Evolutionary conservation across 2,329 filamentous ascomycete species (phyloP).

Genomic region (Ilyonectria destructans): DNA sequence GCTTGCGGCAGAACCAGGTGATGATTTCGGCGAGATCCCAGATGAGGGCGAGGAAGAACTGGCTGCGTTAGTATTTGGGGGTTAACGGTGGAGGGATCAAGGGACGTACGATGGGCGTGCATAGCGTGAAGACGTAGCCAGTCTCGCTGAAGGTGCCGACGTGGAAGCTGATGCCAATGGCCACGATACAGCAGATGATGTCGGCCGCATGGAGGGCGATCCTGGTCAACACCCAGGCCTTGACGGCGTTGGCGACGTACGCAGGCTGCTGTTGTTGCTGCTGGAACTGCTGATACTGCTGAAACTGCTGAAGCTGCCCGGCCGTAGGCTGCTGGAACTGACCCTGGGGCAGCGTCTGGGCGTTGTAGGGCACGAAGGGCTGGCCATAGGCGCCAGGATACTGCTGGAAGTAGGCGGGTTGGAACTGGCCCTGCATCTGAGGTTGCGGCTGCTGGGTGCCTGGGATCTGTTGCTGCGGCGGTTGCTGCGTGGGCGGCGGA

Average conservation of each 20-base stretch:
- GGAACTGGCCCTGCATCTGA: constrained; percentile 39
- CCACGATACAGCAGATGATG: constrained; percentile 49
- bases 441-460: constrained; percentile 26
- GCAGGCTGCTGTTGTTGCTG: constrained; percentile 35
- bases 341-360: constrained; percentile 16
- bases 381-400: constrained; percentile 48
- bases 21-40: constrained; percentile 60
- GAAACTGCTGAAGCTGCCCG: constrained; percentile 27
- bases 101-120: constrained; percentile 42
- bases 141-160: constrained; percentile 25
- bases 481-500: constrained; percentile 30
- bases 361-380: constrained; percentile 44
- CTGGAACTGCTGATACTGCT: constrained; percentile 32
- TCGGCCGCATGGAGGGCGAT: constrained; percentile 49
- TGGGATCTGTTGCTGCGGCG: constrained; percentile 21
- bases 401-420: constrained; percentile 34
- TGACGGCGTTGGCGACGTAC: constrained; percentile 29
- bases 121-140: constrained; percentile 29
- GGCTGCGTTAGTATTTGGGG: constrained; percentile 12
- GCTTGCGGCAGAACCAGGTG: constrained; percentile 53
- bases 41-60: constrained; percentile 56
- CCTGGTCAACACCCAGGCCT: constrained; percentile 52
- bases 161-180: constrained; percentile 49
- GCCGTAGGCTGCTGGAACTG: constrained; percentile 33
- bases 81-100: no score